Percentiles rank a stretch among this genome's conserved stretches.
Conservation (phyloP, 2,329 filamentous ascomycete genomes). For the Pseudocercospora cruenta region DNA sequence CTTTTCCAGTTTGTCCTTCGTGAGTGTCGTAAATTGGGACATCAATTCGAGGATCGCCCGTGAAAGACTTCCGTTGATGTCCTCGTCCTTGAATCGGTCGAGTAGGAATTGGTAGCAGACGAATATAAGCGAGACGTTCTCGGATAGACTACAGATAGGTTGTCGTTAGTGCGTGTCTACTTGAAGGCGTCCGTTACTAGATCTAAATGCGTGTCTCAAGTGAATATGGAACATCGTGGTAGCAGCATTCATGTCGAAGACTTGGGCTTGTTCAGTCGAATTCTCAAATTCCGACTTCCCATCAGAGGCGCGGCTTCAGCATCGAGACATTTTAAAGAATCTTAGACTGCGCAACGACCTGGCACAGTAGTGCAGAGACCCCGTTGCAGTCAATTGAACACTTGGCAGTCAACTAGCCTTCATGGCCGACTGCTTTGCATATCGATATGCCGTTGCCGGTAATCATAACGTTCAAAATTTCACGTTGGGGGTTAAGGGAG, state of each 20-base stretch:
- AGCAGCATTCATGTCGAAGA: not conserved
- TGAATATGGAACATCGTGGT: not conserved
- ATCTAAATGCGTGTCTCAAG: not conserved
- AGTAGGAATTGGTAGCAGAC: conserved; percentile 54
- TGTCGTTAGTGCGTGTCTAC: conserved; percentile 16
- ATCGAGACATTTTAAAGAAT: not conserved
- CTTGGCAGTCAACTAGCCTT: not conserved
- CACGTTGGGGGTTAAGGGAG: conserved; percentile 9
- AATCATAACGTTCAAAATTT: not conserved
- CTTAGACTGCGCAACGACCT: not conserved
- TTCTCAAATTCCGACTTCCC: not conserved
- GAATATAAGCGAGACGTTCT: conserved; percentile 47
- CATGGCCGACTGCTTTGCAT: not conserved
- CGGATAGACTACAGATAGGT: conserved; percentile 23
- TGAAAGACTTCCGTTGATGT: conserved; percentile 48
- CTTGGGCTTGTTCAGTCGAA: not conserved
- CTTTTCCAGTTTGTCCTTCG: conserved; percentile 62
- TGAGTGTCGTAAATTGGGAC: conserved; percentile 64
- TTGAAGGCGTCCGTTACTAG: not conserved
- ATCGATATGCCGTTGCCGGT: not conserved
- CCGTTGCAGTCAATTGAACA: not conserved
- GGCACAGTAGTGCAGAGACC: not conserved
- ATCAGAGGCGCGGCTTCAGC: not conserved
- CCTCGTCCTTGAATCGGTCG: conserved; percentile 51
- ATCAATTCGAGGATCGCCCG: conserved; percentile 59